Conservation (phyloP, 805 yeast species). For the Novakomyces olei region DNA sequence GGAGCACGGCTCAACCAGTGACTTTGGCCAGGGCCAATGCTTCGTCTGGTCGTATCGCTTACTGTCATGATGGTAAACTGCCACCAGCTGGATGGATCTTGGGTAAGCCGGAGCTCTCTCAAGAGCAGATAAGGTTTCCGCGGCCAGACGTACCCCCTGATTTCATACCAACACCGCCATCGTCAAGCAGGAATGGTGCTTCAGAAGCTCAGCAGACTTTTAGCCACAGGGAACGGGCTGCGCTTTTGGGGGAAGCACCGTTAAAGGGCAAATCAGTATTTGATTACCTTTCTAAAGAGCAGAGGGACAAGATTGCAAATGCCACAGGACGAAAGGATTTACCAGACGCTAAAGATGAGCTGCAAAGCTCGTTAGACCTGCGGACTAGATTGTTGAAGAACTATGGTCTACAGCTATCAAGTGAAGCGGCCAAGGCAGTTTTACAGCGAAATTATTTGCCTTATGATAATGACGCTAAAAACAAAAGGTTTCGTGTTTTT, state of each 20-base stretch:
- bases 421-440: conserved; percentile 9
- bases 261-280: conserved; percentile 11
- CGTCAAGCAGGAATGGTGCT: too few species aligned
- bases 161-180: conserved; percentile 6
- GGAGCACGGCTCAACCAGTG: too few species aligned
- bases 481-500: conserved; percentile 8
- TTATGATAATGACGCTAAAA: conserved; percentile 10
- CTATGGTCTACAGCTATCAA: conserved; percentile 3
- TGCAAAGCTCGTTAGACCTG: not conserved
- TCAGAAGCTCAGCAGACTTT: conserved; percentile 3
- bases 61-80: conserved; percentile 8
- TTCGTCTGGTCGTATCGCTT: not conserved
- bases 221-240: too few species aligned
- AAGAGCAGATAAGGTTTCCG: conserved; percentile 4
- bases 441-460: conserved; percentile 8
- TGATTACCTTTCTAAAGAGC: conserved; percentile 10
- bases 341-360: conserved; percentile 9
- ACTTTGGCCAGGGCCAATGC: conserved; percentile 1
- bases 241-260: conserved; percentile 7
- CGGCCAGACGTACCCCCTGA: conserved; percentile 7
- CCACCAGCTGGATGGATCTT: conserved; percentile 7
- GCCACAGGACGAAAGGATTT: conserved; percentile 8
- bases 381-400: not conserved
- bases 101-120: not conserved
- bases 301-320: conserved; percentile 7